Evolutionary conservation across 2,329 filamentous ascomycete genomes (phyloP), one percentile per base, ranked within the genome.

Genomic region (Ophiocordyceps camponoti-rufipedis): DNA sequence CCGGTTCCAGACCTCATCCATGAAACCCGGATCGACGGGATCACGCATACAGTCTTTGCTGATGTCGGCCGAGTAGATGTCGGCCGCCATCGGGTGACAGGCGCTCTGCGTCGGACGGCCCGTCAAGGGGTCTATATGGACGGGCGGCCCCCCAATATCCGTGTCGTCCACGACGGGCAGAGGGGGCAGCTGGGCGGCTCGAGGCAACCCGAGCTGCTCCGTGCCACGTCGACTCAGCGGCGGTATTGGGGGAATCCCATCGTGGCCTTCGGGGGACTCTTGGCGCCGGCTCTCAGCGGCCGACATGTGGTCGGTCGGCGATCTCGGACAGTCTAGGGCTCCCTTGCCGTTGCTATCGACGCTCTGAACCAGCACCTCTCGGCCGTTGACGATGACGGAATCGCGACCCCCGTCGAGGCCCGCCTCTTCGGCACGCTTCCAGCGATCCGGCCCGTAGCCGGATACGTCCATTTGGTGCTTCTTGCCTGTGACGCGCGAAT

Each of bases 11-110:
- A 85, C 79, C 50, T 94, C 84, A 42, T 91, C 76, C 58, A 85
- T 84, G 62, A 98, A 98, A 1, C 72, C 67, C 45, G 85, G 74
- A 47, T 81, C 80, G 39, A 98, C 65, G 0, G 93, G 91, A 61
- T 98, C 91, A 14, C 73, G 75, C 87, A 98, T 98, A 63, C 89
- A 96, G 58, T 96, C 84, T 54, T 88, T 85, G 50, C 85, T 78
- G 28, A 98, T 75, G 32, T 75, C 67, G 0, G 86, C 85, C 18
- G 72, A 74, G 47, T 75, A 75, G 54, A 96, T 79, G 47, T 91
- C 85, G 9, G 78, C 66, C 43, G 74, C 66, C 51, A 76, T 60
- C 9, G 70, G 69, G 61, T 77, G 72, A 45, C 74, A 62, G 19
- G 58, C 53, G 23, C 63, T 62, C 28, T 60, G 59, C 10, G 56